These are phyloP conservation scores for Lolium rigidum DNA, from an alignment of 176 grass and related monocot species.

Conservation along the genomic window DNA sequence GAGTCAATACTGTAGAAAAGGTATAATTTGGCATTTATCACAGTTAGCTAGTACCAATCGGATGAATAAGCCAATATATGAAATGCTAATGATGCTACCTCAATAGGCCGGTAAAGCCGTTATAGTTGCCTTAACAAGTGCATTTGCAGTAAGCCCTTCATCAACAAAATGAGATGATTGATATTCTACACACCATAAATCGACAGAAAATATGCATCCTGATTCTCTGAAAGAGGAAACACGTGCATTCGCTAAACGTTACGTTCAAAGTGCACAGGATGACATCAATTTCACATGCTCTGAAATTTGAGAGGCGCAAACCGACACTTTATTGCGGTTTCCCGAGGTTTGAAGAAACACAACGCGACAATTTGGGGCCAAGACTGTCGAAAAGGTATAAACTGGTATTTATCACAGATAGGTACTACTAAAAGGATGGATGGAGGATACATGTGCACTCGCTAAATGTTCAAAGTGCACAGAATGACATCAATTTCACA, in stretches of 20 bases:
- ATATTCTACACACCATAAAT: conserved; percentile 4
- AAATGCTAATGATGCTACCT: not conserved
- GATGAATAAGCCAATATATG: conserved; percentile 11
- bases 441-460: not conserved
- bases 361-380: not conserved
- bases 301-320: not conserved
- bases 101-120: not conserved
- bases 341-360: not conserved
- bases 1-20: not conserved
- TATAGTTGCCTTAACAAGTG: not conserved
- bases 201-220: not conserved
- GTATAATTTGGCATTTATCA: not conserved
- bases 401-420: not conserved
- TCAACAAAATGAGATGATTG: conserved; percentile 3
- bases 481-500: not conserved
- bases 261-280: no score
- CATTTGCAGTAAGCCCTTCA: conserved; percentile 22
- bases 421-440: not conserved
- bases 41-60: not conserved
- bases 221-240: conserved; percentile 6
- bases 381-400: conserved; percentile 10
- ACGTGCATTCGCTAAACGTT: not conserved
- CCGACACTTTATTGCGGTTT: not conserved
- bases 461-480: not conserved
- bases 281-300: not conserved